phyloP scores from a whole-genome alignment of 345 rosid species.

The Pistacia integerrima region DNA sequence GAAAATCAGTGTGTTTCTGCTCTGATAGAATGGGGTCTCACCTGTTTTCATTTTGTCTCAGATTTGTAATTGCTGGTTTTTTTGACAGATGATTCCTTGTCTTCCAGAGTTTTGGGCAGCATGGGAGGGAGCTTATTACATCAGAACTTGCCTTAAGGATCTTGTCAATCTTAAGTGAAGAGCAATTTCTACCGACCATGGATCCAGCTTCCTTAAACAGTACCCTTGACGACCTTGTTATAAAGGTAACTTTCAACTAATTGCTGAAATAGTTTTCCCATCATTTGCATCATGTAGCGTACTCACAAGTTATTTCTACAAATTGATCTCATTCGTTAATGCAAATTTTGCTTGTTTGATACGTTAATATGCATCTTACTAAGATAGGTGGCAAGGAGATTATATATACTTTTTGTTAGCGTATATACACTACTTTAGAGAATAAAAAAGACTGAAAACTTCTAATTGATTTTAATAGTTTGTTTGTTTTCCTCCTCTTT shows the following conservation, averaged over 20 bases:
- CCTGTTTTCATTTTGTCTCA: slow-evolving; percentile 34
- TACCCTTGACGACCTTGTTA: slow-evolving; percentile 65
- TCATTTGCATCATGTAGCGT: not conserved
- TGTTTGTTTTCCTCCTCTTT: not conserved
- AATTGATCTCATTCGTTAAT: not conserved
- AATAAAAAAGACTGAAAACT: not conserved
- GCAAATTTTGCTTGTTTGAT: not conserved
- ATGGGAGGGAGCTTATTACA: slow-evolving; percentile 94
- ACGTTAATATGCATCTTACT: not conserved
- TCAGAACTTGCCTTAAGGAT: slow-evolving; percentile 84
- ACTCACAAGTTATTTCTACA: not conserved
- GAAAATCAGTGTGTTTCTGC: not conserved
- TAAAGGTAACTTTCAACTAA: slow-evolving; percentile 54
- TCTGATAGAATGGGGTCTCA: not conserved
- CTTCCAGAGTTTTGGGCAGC: slow-evolving; percentile 99
- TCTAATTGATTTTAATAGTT: not conserved
- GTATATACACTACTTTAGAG: not conserved
- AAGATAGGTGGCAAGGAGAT: not conserved
- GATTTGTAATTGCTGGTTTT: slow-evolving; percentile 70
- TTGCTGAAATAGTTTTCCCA: not conserved
- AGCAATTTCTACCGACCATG: slow-evolving; percentile 62
- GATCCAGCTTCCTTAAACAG: slow-evolving; percentile 46
- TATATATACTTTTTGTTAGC: not conserved
- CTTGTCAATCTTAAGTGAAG: slow-evolving; percentile 83
- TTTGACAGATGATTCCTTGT: slow-evolving; percentile 98